Base-by-base conservation (phyloP, 257 asterid species). In the Solanum virginianum region DNA sequence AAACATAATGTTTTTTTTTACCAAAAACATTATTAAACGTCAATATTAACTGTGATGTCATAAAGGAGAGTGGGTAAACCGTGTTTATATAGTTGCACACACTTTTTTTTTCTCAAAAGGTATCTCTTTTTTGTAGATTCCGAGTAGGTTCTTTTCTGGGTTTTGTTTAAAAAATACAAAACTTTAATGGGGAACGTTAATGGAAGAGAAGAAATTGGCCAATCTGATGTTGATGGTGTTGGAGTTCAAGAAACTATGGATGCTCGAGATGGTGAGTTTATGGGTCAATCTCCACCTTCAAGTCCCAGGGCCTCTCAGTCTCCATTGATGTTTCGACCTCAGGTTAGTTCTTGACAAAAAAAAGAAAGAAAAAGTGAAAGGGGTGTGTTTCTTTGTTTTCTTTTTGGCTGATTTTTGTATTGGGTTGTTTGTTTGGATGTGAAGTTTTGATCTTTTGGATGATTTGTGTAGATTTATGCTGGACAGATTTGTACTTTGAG, bases 251-350 rank as follows among this genome's bases (percentile, higher is more conserved):
- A 89, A 47, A 90, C 41, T 54, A 89, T 86, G 53, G 89, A 63
- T 83, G 72, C 24, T 63, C 22, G 36, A n/a, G 92, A 82, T 83
- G 90, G 90, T 12, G 96, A 92, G 84, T 87, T 90, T 72, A 91
- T 93, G 94, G 98, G 93, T 57, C 97, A 95, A 84, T 92, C 97
- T 5, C 98, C 98, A 24, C 99, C 98, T 84, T 89, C 97, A 20
- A 94, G 99, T 87, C 99, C 98, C 80, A 92, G 98, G 91, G 96
- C 94, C 88, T 91, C 98, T 83, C 97, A 89, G 36, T 92, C 98
- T 5, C 99, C 99, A 74, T 57, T 95, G 89, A 93, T 94, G 93
- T 95, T 94, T 85, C 89, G 94, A 88, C 98, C 99, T 71, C 98
- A 95, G 98, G 99, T 92, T 43, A n/a, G 85, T 85, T 80, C n/a